These are phyloP conservation scores for Halophytophthora polymorphica DNA, from an alignment of 352 stramenopile species.

Conservation along the genomic window DNA sequence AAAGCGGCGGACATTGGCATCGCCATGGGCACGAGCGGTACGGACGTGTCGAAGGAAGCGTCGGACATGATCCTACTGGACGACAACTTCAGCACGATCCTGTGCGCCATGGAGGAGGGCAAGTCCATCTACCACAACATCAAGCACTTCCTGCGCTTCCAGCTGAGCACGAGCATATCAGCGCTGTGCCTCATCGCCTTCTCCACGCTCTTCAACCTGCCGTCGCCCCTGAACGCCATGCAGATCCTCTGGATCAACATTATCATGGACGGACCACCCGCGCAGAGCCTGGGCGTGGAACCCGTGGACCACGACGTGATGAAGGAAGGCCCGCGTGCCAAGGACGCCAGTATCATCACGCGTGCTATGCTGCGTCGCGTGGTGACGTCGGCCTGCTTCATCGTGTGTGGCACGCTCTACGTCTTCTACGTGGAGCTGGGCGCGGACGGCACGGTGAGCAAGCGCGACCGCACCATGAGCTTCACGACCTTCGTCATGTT, in stretches of 20 bases:
- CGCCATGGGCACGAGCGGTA: constrained; percentile 97
- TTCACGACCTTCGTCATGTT: constrained; percentile 99
- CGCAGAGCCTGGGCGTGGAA: constrained; percentile 84
- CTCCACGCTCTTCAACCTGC: constrained; percentile 60
- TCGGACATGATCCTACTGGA: constrained; percentile 98
- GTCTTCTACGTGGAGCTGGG: constrained; percentile 85
- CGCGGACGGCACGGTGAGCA: constrained; percentile 88
- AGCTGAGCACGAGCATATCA: constrained; percentile 95
- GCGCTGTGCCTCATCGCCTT: constrained; percentile 84
- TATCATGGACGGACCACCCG: constrained; percentile 94
- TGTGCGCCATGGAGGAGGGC: constrained; percentile 94
- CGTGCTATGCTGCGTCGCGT: constrained; percentile 64
- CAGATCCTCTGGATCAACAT: constrained; percentile 98
- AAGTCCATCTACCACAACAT: constrained; percentile 97
- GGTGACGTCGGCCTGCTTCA: constrained; percentile 67
- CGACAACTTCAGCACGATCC: constrained; percentile 96
- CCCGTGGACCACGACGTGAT: constrained; percentile 83
- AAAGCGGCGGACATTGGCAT: constrained; percentile 96
- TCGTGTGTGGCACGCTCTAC: constrained; percentile 75
- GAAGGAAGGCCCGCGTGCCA: constrained; percentile 78
- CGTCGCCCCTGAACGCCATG: constrained; percentile 90
- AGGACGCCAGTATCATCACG: constrained; percentile 81
- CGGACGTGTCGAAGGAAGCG: constrained; percentile 97
- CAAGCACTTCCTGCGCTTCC: constrained; percentile 96
- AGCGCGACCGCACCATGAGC: constrained; percentile 96